Conservation (phyloP, 176 grass and related monocot genomes). For the Oryza rufipogon region DNA sequence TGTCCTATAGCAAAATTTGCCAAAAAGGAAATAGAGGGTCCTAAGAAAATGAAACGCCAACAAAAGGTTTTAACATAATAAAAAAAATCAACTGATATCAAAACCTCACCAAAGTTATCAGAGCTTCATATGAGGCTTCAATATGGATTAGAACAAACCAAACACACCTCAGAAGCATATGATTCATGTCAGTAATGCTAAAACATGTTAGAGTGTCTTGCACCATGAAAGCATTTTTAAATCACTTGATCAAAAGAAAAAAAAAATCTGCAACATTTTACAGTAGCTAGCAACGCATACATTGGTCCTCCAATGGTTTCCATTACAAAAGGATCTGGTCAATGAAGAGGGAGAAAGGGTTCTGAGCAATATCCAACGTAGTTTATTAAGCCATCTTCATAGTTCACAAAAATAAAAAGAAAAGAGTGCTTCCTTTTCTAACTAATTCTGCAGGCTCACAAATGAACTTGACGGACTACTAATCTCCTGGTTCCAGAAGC, state of each 20-base stretch:
- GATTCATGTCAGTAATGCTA: background rate
- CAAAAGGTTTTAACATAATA: background rate
- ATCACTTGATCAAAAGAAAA: background rate
- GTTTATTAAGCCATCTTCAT: slow-evolving; percentile 24
- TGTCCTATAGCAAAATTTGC: background rate
- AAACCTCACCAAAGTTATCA: background rate
- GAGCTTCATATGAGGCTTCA: too few relatives aligned
- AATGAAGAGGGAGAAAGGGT: background rate
- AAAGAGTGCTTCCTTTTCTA: slow-evolving; percentile 21
- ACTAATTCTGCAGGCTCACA: slow-evolving; percentile 19
- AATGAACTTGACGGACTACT: background rate
- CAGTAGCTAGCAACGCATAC: background rate
- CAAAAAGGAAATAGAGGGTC: background rate
- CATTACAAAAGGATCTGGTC: slow-evolving; percentile 18
- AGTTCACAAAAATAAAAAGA: slow-evolving; percentile 30
- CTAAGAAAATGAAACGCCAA: background rate
- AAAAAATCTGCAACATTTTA: background rate
- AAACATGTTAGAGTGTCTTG: background rate
- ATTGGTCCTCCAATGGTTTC: background rate
- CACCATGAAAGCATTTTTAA: background rate
- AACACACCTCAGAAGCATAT: background rate
- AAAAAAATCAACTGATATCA: background rate
- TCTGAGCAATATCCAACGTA: slow-evolving; percentile 1
- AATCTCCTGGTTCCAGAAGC: slow-evolving; percentile 27
- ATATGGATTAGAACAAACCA: background rate